These are phyloP conservation scores for Vaccinium darrowii DNA, from an alignment of 148 eudicot genomes.

Conservation along the genomic window DNA sequence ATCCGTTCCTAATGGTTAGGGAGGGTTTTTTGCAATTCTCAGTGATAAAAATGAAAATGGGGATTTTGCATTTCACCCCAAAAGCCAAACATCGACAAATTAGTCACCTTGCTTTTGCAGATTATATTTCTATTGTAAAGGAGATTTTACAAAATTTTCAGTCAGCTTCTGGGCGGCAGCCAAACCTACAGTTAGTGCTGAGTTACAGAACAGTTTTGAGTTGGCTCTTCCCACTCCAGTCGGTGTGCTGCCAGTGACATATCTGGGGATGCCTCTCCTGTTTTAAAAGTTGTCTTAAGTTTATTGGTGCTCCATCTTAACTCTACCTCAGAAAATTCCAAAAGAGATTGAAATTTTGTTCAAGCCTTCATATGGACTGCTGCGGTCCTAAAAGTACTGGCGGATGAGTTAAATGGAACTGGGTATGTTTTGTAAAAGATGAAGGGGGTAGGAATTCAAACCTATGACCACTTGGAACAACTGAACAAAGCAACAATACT, in stretches of 20 bases:
- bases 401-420: no score
- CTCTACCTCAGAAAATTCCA: not conserved
- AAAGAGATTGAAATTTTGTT: not conserved
- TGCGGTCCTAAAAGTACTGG: not conserved
- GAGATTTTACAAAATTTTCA: no score
- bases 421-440: no score
- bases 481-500: no score
- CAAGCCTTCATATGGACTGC: not conserved
- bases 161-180: no score
- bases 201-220: not conserved
- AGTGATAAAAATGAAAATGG: not conserved
- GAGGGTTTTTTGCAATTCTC: not conserved
- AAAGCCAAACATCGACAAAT: not conserved
- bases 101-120: not conserved
- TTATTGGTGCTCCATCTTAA: not conserved
- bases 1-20: not conserved
- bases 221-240: not conserved
- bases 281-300: not conserved
- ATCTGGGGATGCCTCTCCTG: not conserved
- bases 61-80: not conserved
- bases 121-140: not conserved
- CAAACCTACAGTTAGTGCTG: not conserved
- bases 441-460: no score
- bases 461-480: no score
- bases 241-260: not conserved